phyloP scores from a whole-genome alignment of 2,329 filamentous ascomycete genomes.

The Epichloe uncinata region DNA sequence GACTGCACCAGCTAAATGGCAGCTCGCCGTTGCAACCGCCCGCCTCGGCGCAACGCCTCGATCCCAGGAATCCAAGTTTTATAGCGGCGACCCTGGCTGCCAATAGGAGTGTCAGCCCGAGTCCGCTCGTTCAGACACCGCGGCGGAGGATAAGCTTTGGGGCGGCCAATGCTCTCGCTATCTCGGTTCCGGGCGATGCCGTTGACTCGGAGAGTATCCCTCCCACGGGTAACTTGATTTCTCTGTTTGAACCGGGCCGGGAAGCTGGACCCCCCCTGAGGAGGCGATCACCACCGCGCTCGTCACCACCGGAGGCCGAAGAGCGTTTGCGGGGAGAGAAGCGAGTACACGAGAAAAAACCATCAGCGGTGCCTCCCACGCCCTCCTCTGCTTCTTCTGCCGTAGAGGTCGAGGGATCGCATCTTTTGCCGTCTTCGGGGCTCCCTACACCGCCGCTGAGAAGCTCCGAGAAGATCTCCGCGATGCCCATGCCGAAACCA shows the following conservation, averaged over 20 bases:
- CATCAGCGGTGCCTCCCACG: not conserved
- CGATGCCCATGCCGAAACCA: slow-evolving; percentile 8
- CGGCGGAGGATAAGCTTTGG: slow-evolving; percentile 19
- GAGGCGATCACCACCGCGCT: slow-evolving; percentile 13
- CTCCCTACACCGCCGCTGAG: slow-evolving; percentile 1
- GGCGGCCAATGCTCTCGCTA: slow-evolving; percentile 14
- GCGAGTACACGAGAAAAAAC: not conserved
- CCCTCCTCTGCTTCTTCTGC: not conserved
- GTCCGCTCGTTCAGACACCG: slow-evolving; percentile 11
- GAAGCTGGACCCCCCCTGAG: slow-evolving; percentile 18
- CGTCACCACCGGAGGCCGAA: not conserved
- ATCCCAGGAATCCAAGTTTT: slow-evolving; percentile 40
- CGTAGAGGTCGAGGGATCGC: not conserved
- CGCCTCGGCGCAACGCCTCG: slow-evolving; percentile 10
- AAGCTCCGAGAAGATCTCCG: slow-evolving; percentile 3
- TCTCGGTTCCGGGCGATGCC: slow-evolving; percentile 12
- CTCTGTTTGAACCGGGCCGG: slow-evolving; percentile 49
- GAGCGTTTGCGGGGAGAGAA: not conserved
- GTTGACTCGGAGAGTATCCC: slow-evolving; percentile 43
- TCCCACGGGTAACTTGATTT: slow-evolving; percentile 51
- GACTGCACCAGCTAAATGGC: slow-evolving; percentile 13
- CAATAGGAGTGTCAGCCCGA: slow-evolving; percentile 34
- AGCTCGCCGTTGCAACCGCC: not conserved
- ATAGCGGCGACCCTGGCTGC: slow-evolving; percentile 44
- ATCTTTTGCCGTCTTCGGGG: not conserved